Percentiles rank a stretch among this genome's conserved stretches.
Conservation (phyloP, 345 rosid genomes). For the Brassica napus region DNA sequence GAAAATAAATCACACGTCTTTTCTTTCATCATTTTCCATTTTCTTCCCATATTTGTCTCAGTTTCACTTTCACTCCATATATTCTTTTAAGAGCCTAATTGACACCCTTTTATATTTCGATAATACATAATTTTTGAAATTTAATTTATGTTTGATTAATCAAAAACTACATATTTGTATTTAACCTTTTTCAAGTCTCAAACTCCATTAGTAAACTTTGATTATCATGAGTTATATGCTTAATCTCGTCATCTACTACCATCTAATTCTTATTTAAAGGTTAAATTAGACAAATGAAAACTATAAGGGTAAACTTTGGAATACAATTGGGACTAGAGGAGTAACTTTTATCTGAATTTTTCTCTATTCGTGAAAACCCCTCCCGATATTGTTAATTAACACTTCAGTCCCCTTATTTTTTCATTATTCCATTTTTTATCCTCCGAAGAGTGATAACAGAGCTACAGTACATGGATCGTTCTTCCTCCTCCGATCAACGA, state of each 20-base stretch:
- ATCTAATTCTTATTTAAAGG: conserved; percentile 1
- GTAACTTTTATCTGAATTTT: background rate
- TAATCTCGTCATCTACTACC: background rate
- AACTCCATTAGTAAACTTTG: background rate
- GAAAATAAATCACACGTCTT: conserved; percentile 27
- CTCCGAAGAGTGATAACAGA: background rate
- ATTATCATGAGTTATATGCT: background rate
- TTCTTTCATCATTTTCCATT: conserved; percentile 16
- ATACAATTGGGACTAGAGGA: background rate
- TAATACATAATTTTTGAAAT: background rate
- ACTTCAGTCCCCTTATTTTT: conserved; percentile 1
- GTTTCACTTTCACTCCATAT: background rate
- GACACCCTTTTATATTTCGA: background rate
- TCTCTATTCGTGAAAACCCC: background rate
- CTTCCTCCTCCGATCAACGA: background rate
- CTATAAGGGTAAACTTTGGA: background rate
- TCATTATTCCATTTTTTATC: conserved; percentile 23
- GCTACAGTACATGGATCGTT: background rate
- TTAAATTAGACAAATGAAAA: background rate
- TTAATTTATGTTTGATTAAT: background rate
- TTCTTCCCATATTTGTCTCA: background rate
- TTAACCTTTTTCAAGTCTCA: background rate
- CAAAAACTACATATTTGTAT: background rate
- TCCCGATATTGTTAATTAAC: conserved; percentile 12
- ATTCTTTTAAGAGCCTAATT: background rate